A percentile compares a stretch with the other conserved stretches of the same genome.
Conservation (phyloP, 2,329 filamentous ascomycete genomes). For the Microcera coccophila region DNA sequence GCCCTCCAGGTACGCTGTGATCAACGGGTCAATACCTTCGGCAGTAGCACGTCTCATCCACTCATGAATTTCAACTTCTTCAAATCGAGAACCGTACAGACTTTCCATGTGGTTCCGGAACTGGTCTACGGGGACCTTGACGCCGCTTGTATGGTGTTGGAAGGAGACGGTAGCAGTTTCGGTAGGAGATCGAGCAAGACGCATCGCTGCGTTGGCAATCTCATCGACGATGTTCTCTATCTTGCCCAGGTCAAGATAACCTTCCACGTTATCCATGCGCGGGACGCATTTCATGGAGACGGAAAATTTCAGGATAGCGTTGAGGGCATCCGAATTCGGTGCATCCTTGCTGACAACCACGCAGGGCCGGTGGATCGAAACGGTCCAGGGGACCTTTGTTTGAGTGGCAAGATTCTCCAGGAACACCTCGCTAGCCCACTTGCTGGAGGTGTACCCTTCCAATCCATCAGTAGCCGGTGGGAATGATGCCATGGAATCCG, state of each 20-base stretch:
- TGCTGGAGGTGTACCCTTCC: no score
- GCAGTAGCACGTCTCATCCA: no score
- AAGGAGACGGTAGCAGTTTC: slow-evolving; percentile 2
- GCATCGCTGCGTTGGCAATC: slow-evolving; percentile 2
- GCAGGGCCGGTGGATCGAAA: slow-evolving; percentile 27
- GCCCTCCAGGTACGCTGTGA: no score
- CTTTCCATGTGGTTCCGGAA: slow-evolving; percentile 12
- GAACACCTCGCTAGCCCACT: no score
- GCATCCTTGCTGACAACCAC: slow-evolving; percentile 17
- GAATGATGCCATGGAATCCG: no score
- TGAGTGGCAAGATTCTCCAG: no score
- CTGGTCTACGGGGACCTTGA: slow-evolving; percentile 9
- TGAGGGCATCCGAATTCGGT: slow-evolving; percentile 13
- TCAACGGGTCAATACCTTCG: no score
- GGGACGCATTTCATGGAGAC: slow-evolving; percentile 12
- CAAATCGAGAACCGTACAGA: slow-evolving; percentile 9
- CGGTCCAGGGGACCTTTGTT: no score
- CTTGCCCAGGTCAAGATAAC: slow-evolving; percentile 9
- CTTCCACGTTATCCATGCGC: slow-evolving; percentile 4
- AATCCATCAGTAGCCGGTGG: no score
- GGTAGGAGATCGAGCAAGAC: not conserved
- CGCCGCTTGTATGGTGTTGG: slow-evolving; percentile 12
- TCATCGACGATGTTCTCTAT: slow-evolving; percentile 9
- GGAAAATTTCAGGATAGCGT: slow-evolving; percentile 12
- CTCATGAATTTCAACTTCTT: slow-evolving; percentile 9